A percentile compares a stretch with the other conserved stretches of the same genome.
Conservation (phyloP, 768 basidiomycete genomes). For the Suillus subaureus region DNA sequence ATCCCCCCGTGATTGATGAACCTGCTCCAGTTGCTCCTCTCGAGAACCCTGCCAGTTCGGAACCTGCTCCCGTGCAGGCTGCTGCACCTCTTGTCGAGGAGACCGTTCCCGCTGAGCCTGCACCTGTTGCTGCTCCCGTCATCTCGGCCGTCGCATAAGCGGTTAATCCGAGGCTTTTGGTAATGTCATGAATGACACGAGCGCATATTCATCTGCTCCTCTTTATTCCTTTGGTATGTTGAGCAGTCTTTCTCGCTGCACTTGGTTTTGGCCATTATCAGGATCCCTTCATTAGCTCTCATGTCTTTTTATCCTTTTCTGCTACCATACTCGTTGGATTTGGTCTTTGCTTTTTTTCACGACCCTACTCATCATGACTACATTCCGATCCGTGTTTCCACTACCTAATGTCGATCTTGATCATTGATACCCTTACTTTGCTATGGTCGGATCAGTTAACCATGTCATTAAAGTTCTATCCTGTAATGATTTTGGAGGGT, state of each 20-base stretch:
- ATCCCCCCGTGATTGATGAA: conserved; percentile 88
- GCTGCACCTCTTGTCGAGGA: conserved; percentile 33
- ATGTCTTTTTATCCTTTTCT: conserved; percentile 34
- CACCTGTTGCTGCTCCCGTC: conserved; percentile 60
- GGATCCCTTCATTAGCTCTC: conserved; percentile 34
- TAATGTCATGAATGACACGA: conserved; percentile 49
- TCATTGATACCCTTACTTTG: conserved; percentile 51
- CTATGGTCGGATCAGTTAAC: conserved; percentile 31
- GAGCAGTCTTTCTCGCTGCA: conserved; percentile 37
- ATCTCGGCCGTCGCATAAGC: conserved; percentile 82
- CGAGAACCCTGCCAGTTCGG: conserved; percentile 70
- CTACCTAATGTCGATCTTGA: conserved; percentile 70
- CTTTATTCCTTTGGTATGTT: conserved; percentile 37
- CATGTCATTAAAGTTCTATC: conserved; percentile 35
- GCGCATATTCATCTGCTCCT: conserved; percentile 34
- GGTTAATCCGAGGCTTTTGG: conserved; percentile 21
- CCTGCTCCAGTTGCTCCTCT: conserved; percentile 81
- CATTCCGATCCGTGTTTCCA: conserved; percentile 57
- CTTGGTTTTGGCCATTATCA: conserved; percentile 38
- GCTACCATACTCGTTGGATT: conserved; percentile 60
- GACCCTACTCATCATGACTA: conserved; percentile 62
- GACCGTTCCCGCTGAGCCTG: conserved; percentile 26
- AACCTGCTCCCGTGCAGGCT: conserved; percentile 38
- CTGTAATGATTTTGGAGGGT: conserved; percentile 33
- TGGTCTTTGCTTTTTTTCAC: conserved; percentile 58